Base-by-base conservation (phyloP, 352 stramenopile species). In the Globisporangium splendens region DNA sequence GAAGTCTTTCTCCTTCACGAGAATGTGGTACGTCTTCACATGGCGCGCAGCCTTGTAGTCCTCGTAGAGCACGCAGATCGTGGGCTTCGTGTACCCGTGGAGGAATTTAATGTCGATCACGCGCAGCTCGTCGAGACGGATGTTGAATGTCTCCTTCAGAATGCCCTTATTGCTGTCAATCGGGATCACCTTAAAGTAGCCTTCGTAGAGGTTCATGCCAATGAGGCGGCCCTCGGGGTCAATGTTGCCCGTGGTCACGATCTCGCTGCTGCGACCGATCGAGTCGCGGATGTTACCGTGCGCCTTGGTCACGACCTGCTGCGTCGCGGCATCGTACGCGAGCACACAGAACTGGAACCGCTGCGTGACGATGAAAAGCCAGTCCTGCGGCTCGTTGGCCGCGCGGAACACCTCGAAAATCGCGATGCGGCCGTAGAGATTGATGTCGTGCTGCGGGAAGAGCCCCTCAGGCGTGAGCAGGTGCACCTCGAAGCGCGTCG, bases 41-140 rank as follows among this genome's bases (percentile, higher is more conserved):
- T 97, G 89, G 12, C 90, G 81, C 46, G 87, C 85, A 6, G 84
- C 82, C 49, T 95, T 90, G 62, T 91, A 88, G 72, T 97, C 91
- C 59, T 97, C 83, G 61, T 96, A 97, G 54, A 98, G 64, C 53
- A 98, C 87, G 54, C 88, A 96, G 51, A 98, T 96, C 24, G 81
- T 96, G 18, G 87, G 86, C 61, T 93, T 92, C n/a, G 56, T 69
- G 66, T 91, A 92, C 1, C 88, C 91, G 60, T 96, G 74, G 10
- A 97, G 69, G 66, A 97, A 97, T 65, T 97, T 94, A 69, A 97
- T 95, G 63, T 98, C 92, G 55, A 97, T 90, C 49, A 98, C 88
- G 44, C 92, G 77, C 33, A 97, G 69, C 70, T 97, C 92, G 64
- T 97, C 91, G 58, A 98, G 71, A 3, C 88, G 91, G 46, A 98